Base-by-base conservation (phyloP, 139 green algal species). In the Tetradesmus obliquus region DNA sequence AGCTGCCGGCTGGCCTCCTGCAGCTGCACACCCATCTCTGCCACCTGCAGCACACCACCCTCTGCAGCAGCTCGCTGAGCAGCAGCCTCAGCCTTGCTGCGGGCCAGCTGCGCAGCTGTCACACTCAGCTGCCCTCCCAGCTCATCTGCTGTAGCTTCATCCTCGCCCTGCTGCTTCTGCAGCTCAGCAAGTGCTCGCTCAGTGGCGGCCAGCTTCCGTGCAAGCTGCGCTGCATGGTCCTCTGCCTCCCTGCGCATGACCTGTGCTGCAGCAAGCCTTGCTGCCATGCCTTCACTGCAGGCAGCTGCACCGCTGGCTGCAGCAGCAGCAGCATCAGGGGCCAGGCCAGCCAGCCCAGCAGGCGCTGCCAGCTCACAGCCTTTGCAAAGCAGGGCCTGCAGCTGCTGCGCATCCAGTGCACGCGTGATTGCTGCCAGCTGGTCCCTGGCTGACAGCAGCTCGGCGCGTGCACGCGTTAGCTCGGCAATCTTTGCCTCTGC, bases 211-310 rank as follows among this genome's bases (percentile, higher is more conserved):
- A 91, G 72, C 72, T 85, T 84, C 20, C 72, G 57, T 4, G 10
- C 13, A 13, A 84, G 51, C 20, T 86, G 51, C 8, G 54, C 87
- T n/a, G 55, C 71, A 5, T 74, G 79, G 6, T 91, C 87, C 53
- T 91, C 87, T 74, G 87, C 87, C 76, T 91, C 87, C 24, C 87
- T 57, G 22, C 55, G 55, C 72, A 91, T 88, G 7, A 74, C 60
- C 8, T 85, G 87, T 3, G 87, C 72, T 51, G 87, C 72, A 55
- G 87, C 87, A 24, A 91, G 72, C 71, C 72, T 86, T 2, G 87
- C 87, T 32, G 55, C 72, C 87, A 86, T n/a, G 6, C 72, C 74
- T 57, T 84, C 71, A 22, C 5, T 45, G 22, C 79, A 45, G 32
- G 12, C 17, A 83, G 45, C 45, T 3, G 20, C 58, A 51, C 20